Evolutionary conservation across 257 asterid genomes (phyloP), one percentile per base, ranked within the genome.

Genomic region (Solanum ossicruentum): DNA sequence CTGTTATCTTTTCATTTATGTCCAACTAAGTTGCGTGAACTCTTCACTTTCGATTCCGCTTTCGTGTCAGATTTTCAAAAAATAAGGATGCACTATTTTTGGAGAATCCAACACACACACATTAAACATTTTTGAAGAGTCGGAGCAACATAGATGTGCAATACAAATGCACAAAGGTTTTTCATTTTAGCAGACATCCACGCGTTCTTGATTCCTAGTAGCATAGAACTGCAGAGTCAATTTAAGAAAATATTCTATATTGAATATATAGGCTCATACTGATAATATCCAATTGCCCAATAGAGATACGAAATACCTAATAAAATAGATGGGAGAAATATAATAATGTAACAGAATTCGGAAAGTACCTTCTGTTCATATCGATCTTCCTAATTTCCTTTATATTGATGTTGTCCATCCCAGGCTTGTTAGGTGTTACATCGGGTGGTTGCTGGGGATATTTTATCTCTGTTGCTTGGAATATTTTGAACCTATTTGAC

Each of bases 1-100:
- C 67, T 80, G 92, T 80, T 52, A 80, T 52, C 78, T 43, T 86
- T 26, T 80, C 72, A 83, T 56, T 36, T 49, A 58, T 12, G 55
- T 60, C 51, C 12, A 36, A 32, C 36, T 32, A 32, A 32, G 36
- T 32, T 32, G 36, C 36, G 3, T 32, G 3, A 32, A 32, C 36
- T 32, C 36, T 32, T 32, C 36, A 32, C 36, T 32, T 32, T 32
- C 36, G 36, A 32, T 32, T 3, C 36, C 36, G 3, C 36, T 32
- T 32, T 0, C 36, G 36, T 32, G 36, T 3, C 36, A 32, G 36
- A 32, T 32, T 32, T 32, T 32, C 36, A 3, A 32, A 32, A 32
- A 32, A 32, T 32, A 32, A 32, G 36, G 36, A 32, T 32, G 36
- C 36, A 32, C 36, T 32, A 32, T 32, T 32, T 32, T 32, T 32